Base-by-base conservation (phyloP, 352 stramenopile genomes). In the Pythium scleroteichum region DNA sequence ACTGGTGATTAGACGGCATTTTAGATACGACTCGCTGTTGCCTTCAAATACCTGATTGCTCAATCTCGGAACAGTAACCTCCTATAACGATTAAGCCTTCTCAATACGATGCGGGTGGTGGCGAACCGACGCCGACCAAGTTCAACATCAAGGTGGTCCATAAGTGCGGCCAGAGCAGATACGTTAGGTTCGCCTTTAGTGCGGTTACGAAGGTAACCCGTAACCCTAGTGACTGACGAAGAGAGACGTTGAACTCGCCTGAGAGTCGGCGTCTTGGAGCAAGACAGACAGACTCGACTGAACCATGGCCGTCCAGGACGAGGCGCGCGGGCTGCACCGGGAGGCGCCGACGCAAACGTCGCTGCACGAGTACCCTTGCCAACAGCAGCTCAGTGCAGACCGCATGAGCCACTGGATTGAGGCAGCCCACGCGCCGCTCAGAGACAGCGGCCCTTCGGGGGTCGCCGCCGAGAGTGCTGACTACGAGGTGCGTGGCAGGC, bases 101-200 rank as follows among this genome's bases (percentile, higher is more conserved):
- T 2, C 9, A 50, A 48, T 13, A 13, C 19, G n/a, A 65, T 56
- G 24, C 38, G 20, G 33, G 17, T 38, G 10, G 24, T 24, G 4
- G 12, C 35, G 32, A 60, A 55, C 29, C 29, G 59, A 38, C 42
- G 46, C 44, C 8, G 14, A 38, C 33, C 47, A 68, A 68, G 61
- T 68, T 68, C 61, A 68, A 68, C 61, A 45, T 68, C 52, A 58
- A 60, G n/a, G 42, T 48, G 9, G 3, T 19, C 14, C 22, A 6
- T 17, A 38, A 56, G 42, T 29, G 10, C 19, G n/a, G 4, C 9
- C n/a, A n/a, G 42, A 35, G 44, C 45, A 26, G 24, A 33, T 16
- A 5, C n/a, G 4, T 49, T 57, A 64, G 39, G 56, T 64, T 64
- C 56, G 39, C 14, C n/a, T 3, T 38, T 23, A n/a, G n/a, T n/a